Percentiles rank a stretch among this genome's conserved stretches.
Conservation (phyloP, 805 yeast species). For the Schwanniomyces vanrijiae region DNA sequence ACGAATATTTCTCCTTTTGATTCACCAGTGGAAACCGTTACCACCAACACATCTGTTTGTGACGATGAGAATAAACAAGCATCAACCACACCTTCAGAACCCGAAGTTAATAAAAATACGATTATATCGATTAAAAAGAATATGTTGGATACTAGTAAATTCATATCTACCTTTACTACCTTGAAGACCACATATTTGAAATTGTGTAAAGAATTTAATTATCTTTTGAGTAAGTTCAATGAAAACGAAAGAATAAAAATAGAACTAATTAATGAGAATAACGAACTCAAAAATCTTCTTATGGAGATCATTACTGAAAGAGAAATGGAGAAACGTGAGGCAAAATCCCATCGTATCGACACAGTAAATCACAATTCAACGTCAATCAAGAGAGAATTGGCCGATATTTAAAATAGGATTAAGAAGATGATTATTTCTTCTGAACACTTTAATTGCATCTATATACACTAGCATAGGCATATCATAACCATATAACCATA, state of each 20-base stretch:
- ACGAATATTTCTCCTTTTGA: conserved; percentile 12
- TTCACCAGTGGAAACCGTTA: conserved; percentile 7
- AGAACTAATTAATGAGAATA: conserved; percentile 35
- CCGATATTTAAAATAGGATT: background rate
- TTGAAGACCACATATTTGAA: conserved; percentile 35
- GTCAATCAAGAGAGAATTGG: background rate
- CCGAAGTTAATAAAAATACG: conserved; percentile 11
- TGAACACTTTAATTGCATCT: background rate
- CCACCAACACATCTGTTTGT: conserved; percentile 7
- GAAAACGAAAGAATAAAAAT: conserved; percentile 35
- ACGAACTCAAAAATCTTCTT: conserved; percentile 28
- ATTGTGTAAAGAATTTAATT: conserved; percentile 39
- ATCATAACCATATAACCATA: background rate
- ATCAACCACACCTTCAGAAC: background rate
- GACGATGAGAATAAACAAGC: conserved; percentile 5
- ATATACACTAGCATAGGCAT: background rate
- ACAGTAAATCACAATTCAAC: background rate
- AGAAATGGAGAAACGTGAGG: conserved; percentile 10
- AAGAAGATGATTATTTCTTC: background rate
- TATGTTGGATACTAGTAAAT: conserved; percentile 24
- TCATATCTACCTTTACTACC: conserved; percentile 31
- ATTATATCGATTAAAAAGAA: conserved; percentile 18
- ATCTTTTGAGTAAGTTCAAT: conserved; percentile 32
- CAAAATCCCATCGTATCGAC: background rate
- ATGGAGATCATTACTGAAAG: conserved; percentile 28